These are phyloP conservation scores for Medicago lupulina DNA, from an alignment of 306 rosid species.

Conservation along the genomic window DNA sequence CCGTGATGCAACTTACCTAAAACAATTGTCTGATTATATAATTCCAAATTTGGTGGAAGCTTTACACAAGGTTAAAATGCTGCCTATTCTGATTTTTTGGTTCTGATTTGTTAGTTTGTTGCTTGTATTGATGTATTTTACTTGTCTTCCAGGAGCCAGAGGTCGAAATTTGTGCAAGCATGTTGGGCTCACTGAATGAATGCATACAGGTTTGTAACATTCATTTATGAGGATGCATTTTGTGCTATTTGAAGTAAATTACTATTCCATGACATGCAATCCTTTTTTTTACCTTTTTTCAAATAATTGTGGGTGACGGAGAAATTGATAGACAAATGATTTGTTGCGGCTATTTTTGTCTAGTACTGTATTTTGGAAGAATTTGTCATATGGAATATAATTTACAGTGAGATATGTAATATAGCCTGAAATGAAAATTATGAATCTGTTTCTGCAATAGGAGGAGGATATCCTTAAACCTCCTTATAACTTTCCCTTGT, in stretches of 20 bases:
- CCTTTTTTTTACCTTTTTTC: slow-evolving; percentile 4
- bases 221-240: slow-evolving; percentile 21
- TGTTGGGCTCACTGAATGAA: slow-evolving; percentile 88
- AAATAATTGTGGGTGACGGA: slow-evolving; percentile 1
- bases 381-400: not conserved
- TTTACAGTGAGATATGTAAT: slow-evolving; percentile 14
- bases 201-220: slow-evolving; percentile 78
- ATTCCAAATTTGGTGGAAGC: slow-evolving; percentile 96
- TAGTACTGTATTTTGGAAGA: slow-evolving; percentile 20
- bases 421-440: slow-evolving; percentile 18
- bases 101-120: slow-evolving; percentile 13
- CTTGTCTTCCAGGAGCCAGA: slow-evolving; percentile 84
- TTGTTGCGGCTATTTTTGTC: not conserved
- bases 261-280: slow-evolving; percentile 3
- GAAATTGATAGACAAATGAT: not conserved
- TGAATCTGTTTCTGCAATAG: slow-evolving; percentile 10
- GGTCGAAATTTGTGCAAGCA: slow-evolving; percentile 90
- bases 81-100: slow-evolving; percentile 19
- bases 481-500: not conserved
- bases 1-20: slow-evolving; percentile 79
- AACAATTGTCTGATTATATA: slow-evolving; percentile 92
- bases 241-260: slow-evolving; percentile 32
- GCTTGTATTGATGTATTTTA: slow-evolving; percentile 19
- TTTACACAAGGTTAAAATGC: slow-evolving; percentile 77
- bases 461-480: slow-evolving; percentile 6